phyloP scores from a whole-genome alignment of 2,329 filamentous ascomycete genomes.

The Diaporthe sp. region DNA sequence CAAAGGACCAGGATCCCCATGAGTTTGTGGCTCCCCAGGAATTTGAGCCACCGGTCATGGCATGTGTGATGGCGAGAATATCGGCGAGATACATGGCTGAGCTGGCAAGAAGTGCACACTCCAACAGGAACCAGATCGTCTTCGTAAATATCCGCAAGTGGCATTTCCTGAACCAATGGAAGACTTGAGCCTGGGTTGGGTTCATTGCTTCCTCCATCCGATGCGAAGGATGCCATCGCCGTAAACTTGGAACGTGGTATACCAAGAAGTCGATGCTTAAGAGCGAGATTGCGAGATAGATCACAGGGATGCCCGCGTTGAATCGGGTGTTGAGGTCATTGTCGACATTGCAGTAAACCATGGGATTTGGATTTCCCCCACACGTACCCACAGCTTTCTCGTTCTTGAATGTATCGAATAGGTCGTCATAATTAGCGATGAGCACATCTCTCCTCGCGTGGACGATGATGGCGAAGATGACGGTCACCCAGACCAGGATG shows the following conservation, averaged over 20 bases:
- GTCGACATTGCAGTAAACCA: conserved; percentile 33
- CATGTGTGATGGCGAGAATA: not conserved
- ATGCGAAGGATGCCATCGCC: not conserved
- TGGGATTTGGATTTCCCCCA: conserved; percentile 16
- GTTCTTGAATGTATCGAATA: not conserved
- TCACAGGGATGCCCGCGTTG: not conserved
- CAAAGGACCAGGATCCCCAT: conserved; percentile 32
- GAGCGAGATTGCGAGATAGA: not conserved
- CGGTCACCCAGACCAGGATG: conserved; percentile 27
- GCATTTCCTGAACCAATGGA: not conserved
- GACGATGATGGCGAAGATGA: not conserved
- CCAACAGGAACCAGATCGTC: conserved; percentile 2
- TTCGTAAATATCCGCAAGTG: not conserved
- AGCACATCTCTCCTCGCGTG: not conserved
- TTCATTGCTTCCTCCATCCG: not conserved
- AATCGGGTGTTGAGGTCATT: not conserved
- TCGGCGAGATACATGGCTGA: conserved; percentile 1
- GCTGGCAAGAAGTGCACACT: not conserved
- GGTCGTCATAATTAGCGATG: not conserved
- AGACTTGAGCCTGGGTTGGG: not conserved
- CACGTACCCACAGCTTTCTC: not conserved
- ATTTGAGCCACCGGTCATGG: conserved; percentile 15
- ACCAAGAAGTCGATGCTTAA: conserved; percentile 17
- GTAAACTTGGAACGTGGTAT: not conserved
- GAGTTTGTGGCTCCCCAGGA: not conserved